phyloP scores from a whole-genome alignment of 441 rosid species.

The Viola pubescens region DNA sequence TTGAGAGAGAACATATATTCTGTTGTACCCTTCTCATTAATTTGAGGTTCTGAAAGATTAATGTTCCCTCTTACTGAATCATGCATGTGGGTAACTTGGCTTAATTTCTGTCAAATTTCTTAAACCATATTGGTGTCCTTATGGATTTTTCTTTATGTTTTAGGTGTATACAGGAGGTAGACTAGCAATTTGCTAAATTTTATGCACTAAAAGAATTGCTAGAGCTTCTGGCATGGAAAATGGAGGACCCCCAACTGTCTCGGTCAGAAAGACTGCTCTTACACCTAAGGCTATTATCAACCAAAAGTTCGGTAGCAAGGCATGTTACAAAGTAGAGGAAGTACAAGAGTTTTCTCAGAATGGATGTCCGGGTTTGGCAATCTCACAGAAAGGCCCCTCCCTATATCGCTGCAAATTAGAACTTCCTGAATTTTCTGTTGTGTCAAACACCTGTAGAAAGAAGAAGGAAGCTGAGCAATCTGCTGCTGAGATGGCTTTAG shows the following conservation, averaged over 20 bases:
- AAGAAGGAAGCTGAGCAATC: constrained; percentile 93
- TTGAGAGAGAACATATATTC: too few relatives aligned
- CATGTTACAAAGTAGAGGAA: constrained; percentile 63
- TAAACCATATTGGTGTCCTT: too few relatives aligned
- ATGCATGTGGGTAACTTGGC: too few relatives aligned
- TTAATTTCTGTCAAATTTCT: too few relatives aligned
- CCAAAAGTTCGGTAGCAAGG: constrained; percentile 63
- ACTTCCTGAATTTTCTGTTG: constrained; percentile 65
- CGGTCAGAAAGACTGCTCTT: constrained; percentile 32
- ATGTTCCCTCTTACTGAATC: too few relatives aligned
- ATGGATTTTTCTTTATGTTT: too few relatives aligned
- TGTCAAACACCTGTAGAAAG: constrained; percentile 51
- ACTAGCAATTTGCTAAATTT: too few relatives aligned
- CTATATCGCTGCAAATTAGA: constrained; percentile 71
- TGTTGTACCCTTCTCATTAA: too few relatives aligned
- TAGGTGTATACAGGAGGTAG: too few relatives aligned
- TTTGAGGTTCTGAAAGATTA: too few relatives aligned
- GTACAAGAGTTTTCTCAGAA: constrained; percentile 48
- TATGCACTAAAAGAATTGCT: too few relatives aligned
- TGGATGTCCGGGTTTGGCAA: constrained; percentile 77
- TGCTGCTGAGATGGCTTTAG: constrained; percentile 81
- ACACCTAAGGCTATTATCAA: constrained; percentile 75
- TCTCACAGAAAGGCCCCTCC: constrained; percentile 68
- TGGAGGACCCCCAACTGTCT: constrained; percentile 17
- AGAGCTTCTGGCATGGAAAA: constrained; percentile 12